Evolutionary conservation across 2,329 filamentous ascomycete genomes (phyloP), one percentile per base, ranked within the genome.

Genomic region (Hypoxylon sp.): DNA sequence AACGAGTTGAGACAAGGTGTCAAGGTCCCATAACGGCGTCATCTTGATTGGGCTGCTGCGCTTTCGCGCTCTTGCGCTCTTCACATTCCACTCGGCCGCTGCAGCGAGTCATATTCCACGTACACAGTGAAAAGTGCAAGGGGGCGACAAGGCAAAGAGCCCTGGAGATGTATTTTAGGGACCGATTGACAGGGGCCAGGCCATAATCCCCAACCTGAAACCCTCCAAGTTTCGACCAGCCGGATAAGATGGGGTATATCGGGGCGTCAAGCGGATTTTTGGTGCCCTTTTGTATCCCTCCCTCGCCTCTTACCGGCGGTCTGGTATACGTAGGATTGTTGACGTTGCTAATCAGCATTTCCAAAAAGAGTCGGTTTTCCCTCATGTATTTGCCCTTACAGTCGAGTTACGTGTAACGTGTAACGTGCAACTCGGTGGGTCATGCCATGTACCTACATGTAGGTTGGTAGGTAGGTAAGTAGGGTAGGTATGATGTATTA

Each of bases 171-270:
- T 42, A 58, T 58, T 40, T 65, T 69, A 72, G 70, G 71, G 75
- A 68, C 69, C 37, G 40, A 67, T 62, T 58, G 60, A 73, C 70
- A 72, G 64, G 73, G 73, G 71, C 66, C 64, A 64, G 61, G 66
- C 71, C 60, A 71, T 61, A 65, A 74, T 75, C 69, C 73, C 73
- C 74, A 76, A 77, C 70, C 62, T 78, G 77, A 78, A 78, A 78
- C 77, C 61, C 69, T 70, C 70, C 68, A 70, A 69, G 77, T 78
- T 78, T 78, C 76, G 74, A 71, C 72, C 72, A 72, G 68, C 65
- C 61, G 68, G 64, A 62, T 67, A 64, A 65, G 67, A 61, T 55
- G 57, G 54, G 40, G 61, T 61, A 50, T 54, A 63, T 69, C 62
- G 67, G 60, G 57, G 56, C 60, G 59, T 69, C 49, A 61, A 68